phyloP scores from a whole-genome alignment of 305 asterid genomes.

The Fraxinus latifolia region DNA sequence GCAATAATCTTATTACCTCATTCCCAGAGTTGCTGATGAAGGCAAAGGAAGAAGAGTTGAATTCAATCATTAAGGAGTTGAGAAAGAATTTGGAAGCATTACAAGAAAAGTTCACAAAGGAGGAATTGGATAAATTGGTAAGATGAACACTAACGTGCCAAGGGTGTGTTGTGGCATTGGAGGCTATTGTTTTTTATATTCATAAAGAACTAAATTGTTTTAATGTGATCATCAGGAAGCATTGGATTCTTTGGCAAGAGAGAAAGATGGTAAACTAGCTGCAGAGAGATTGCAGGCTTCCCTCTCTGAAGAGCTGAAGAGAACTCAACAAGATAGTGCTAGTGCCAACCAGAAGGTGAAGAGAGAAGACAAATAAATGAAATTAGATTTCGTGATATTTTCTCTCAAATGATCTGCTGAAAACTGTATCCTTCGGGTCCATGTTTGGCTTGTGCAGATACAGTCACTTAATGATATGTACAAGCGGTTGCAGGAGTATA shows the following conservation, averaged over 20 bases:
- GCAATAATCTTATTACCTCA: slow-evolving; percentile 6
- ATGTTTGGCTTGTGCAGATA: slow-evolving; percentile 45
- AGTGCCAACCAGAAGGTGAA: slow-evolving; percentile 64
- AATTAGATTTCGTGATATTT: neutral
- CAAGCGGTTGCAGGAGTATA: slow-evolving; percentile 76
- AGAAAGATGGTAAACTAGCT: slow-evolving; percentile 65
- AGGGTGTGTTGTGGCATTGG: neutral
- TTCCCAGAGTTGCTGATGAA: slow-evolving; percentile 60
- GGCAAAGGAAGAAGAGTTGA: slow-evolving; percentile 79
- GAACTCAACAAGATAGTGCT: slow-evolving; percentile 61
- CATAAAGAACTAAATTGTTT: slow-evolving; percentile 7
- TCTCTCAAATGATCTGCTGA: neutral
- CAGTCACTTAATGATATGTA: slow-evolving; percentile 67
- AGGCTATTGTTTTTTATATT: neutral
- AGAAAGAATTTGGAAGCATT: slow-evolving; percentile 58
- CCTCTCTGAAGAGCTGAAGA: slow-evolving; percentile 66
- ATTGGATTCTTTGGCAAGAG: slow-evolving; percentile 60
- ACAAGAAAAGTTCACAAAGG: slow-evolving; percentile 66
- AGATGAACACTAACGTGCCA: neutral
- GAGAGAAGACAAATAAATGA: neutral
- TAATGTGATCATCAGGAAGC: slow-evolving; percentile 56
- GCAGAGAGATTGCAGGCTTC: slow-evolving; percentile 69
- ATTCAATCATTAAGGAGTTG: slow-evolving; percentile 68
- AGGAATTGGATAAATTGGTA: slow-evolving; percentile 70
- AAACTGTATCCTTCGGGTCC: neutral